A percentile compares a stretch with the other conserved stretches of the same genome.
These are phyloP conservation scores for Mucor ambiguus DNA, from an alignment of 371 early-diverging fungal species.

Conservation along the genomic window DNA sequence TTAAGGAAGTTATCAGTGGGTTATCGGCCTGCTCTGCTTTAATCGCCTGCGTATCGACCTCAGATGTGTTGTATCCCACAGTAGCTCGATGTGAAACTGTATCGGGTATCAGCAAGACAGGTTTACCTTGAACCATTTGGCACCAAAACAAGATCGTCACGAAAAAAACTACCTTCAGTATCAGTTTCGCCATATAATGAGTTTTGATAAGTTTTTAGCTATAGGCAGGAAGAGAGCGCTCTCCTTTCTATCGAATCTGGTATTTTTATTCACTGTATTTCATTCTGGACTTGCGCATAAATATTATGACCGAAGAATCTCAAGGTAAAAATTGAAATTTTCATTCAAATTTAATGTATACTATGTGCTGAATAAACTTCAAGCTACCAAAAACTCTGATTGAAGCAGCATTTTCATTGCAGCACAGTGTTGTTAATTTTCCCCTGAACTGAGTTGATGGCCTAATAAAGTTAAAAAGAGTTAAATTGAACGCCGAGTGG, in stretches of 20 bases:
- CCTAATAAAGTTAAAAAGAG: no score
- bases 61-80: not conserved
- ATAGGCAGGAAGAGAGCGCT: no score
- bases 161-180: not conserved
- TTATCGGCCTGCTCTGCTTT: not conserved
- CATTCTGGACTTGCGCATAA: not conserved
- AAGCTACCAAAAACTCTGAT: not conserved
- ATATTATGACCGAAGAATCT: not conserved
- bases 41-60: not conserved
- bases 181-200: not conserved
- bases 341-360: not conserved
- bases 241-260: not conserved
- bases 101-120: not conserved
- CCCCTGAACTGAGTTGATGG: not conserved
- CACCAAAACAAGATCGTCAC: not conserved
- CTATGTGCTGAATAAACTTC: not conserved
- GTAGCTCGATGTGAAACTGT: not conserved
- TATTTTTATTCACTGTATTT: not conserved
- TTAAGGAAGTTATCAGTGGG: not conserved
- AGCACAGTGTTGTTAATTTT: no score
- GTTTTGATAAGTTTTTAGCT: not conserved
- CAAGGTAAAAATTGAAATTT: not conserved
- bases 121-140: not conserved
- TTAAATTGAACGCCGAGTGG: no score
- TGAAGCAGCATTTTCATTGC: not conserved